Evolutionary conservation across 2,329 filamentous ascomycete species (phyloP).

Genomic region (Neonectria coccinea): DNA sequence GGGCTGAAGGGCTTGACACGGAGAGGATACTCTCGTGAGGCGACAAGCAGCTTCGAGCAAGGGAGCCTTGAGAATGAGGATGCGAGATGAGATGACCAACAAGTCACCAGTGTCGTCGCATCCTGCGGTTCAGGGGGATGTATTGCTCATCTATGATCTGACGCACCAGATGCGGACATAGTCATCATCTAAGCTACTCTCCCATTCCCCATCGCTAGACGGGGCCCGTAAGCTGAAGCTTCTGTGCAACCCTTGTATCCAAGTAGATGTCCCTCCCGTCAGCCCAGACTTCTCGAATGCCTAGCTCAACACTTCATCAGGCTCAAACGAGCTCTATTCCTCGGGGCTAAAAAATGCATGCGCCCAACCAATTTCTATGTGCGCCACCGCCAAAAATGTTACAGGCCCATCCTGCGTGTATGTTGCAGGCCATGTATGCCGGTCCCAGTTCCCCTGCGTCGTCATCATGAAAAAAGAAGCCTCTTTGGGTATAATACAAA

Average conservation of each 20-base stretch:
- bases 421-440: conserved; percentile 17
- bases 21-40: too few relatives aligned
- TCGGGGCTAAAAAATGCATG: not conserved
- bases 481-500: conserved; percentile 31
- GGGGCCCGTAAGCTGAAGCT: not conserved
- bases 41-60: too few relatives aligned
- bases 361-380: conserved; percentile 10
- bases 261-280: not conserved
- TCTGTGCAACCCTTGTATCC: not conserved
- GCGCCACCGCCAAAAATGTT: conserved; percentile 12
- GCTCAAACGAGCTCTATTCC: not conserved
- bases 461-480: conserved; percentile 31
- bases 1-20: too few relatives aligned
- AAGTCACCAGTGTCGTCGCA: not conserved
- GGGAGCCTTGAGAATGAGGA: too few relatives aligned
- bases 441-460: conserved; percentile 5
- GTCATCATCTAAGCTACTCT: not conserved
- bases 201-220: not conserved
- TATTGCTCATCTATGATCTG: not conserved
- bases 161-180: not conserved
- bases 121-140: not conserved
- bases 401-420: conserved; percentile 2
- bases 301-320: conserved; percentile 1
- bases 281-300: conserved; percentile 17
- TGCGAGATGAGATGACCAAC: not conserved